Percentiles rank a stretch among this genome's conserved stretches.
These are phyloP conservation scores for Nevesoporus exiguus DNA, from an alignment of 768 basidiomycete genomes.

Conservation along the genomic window DNA sequence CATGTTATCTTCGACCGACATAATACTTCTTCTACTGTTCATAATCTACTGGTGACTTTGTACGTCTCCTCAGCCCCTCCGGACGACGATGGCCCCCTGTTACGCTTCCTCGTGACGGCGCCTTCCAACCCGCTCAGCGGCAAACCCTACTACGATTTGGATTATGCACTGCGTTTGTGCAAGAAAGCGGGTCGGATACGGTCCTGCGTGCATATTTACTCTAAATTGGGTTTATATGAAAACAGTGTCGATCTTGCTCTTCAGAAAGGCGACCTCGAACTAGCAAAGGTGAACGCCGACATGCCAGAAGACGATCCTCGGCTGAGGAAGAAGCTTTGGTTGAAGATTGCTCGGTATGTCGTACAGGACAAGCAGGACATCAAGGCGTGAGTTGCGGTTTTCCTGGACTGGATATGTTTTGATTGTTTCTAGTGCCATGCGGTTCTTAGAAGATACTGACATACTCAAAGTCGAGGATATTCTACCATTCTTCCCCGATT, in stretches of 20 bases:
- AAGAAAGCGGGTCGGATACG: slow-evolving; percentile 77
- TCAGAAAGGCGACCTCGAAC: slow-evolving; percentile 89
- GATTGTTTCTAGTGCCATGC: slow-evolving; percentile 73
- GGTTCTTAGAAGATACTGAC: slow-evolving; percentile 90
- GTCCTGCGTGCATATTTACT: slow-evolving; percentile 94
- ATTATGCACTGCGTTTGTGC: slow-evolving; percentile 93
- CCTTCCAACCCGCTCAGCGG: slow-evolving; percentile 80
- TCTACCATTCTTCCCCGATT: slow-evolving; percentile 98
- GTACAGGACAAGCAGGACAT: slow-evolving; percentile 98
- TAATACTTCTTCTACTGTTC: slow-evolving; percentile 80
- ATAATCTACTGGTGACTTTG: slow-evolving; percentile 92
- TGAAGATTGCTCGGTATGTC: slow-evolving; percentile 98
- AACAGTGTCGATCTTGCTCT: slow-evolving; percentile 94
- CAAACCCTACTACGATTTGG: slow-evolving; percentile 92
- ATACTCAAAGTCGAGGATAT: slow-evolving; percentile 98
- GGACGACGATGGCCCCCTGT: slow-evolving; percentile 71
- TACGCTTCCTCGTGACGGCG: slow-evolving; percentile 79
- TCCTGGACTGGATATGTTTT: not conserved
- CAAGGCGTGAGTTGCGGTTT: slow-evolving; percentile 70
- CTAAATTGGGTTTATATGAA: slow-evolving; percentile 96
- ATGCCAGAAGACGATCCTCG: slow-evolving; percentile 88
- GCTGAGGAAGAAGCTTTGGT: slow-evolving; percentile 90
- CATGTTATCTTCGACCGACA: slow-evolving; percentile 79
- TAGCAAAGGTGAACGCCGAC: slow-evolving; percentile 94
- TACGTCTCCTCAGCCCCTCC: slow-evolving; percentile 52